phyloP scores from a whole-genome alignment of 2,329 filamentous ascomycete species.

The Zarea fungicola region DNA sequence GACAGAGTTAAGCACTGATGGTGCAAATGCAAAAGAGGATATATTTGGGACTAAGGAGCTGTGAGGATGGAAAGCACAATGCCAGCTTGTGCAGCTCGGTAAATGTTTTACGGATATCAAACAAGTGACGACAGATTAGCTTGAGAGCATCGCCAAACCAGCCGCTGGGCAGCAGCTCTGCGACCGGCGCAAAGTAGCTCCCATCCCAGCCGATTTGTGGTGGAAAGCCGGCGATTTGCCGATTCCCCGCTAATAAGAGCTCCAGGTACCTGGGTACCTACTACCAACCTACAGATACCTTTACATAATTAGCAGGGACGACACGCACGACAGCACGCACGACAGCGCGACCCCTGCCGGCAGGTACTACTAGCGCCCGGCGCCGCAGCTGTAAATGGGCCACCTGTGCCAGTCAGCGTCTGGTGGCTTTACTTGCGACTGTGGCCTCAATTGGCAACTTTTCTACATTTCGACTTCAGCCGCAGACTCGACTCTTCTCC shows the following conservation, averaged over 20 bases:
- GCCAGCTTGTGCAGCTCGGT: neutral
- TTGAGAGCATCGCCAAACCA: too few species aligned
- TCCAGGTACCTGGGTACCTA: too few species aligned
- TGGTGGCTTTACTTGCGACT: constrained; percentile 27
- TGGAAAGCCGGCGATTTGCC: too few species aligned
- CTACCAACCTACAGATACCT: too few species aligned
- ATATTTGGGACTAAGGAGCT: neutral
- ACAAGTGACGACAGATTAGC: too few species aligned
- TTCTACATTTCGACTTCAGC: neutral
- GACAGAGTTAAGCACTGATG: neutral
- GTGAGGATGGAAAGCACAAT: neutral
- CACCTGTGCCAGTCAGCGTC: constrained; percentile 4
- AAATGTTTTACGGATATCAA: too few species aligned
- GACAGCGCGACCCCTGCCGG: neutral
- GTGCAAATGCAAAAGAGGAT: neutral
- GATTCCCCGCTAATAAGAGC: too few species aligned
- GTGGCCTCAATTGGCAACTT: constrained; percentile 26
- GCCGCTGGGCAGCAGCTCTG: too few species aligned
- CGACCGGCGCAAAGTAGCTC: too few species aligned
- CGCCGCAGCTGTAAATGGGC: constrained; percentile 1
- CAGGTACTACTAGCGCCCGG: neutral
- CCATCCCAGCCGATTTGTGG: too few species aligned
- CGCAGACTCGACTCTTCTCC: neutral
- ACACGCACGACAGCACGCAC: neutral
- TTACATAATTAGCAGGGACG: too few species aligned